Base-by-base conservation (phyloP, 441 rosid genomes). In the Corymbia citriodora region DNA sequence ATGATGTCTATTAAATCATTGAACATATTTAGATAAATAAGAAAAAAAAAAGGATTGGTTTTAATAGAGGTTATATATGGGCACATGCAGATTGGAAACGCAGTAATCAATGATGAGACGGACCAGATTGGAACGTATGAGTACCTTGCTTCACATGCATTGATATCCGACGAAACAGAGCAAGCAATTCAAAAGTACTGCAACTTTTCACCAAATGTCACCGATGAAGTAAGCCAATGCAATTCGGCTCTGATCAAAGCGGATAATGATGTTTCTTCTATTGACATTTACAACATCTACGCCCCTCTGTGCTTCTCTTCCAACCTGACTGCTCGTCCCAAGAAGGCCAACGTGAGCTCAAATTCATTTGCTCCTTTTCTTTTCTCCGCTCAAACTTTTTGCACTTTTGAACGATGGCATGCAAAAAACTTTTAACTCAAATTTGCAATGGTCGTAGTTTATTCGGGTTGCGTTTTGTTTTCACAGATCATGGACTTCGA, bases 211-310 rank as follows among this genome's bases (percentile, higher is more conserved):
- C 90, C 95, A 11, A 93, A 92, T 83, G 92, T 92, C 31, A 53
- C 90, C 16, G 7, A 90, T 40, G 92, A 89, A 88, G 59, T 95
- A 33, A 49, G 27, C n/a, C 90, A 91, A 74, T 98, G 99, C 91
- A 81, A 53, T 19, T 91, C 89, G 10, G 97, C 95, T 61, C 25
- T 72, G 0, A 72, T 82, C 8, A 89, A 92, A 88, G 91, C 92
- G 9, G 89, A 88, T 27, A 72, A 31, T 87, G 91, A 92, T n/a
- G 65, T 48, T 18, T 12, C 33, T 49, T 21, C 88, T 94, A 36
- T 97, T 33, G 93, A 97, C 91, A 94, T 95, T 50, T 97, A 95
- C 95, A 96, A 94, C 93, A 97, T 97, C 90, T 97, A 97, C 87
- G 98, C 95, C 55, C 97, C 99, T 2, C 3, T 91, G 29, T 96